These are phyloP conservation scores for Pterocarpus macrocarpus DNA, from an alignment of 306 rosid genomes.

Conservation along the genomic window DNA sequence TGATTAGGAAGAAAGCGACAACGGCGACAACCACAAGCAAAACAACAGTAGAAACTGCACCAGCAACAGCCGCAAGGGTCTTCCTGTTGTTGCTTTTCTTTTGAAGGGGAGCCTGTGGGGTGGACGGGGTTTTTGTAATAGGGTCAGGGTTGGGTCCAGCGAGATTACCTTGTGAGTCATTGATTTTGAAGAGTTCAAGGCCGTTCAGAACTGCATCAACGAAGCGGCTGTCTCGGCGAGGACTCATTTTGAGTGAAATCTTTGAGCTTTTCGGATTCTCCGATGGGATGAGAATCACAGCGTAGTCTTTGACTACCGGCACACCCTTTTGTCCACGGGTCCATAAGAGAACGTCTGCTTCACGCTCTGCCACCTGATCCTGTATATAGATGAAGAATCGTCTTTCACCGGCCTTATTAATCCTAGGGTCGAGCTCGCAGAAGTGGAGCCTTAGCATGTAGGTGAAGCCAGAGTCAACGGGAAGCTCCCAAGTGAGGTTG, in stretches of 20 bases:
- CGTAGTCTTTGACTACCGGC: background rate
- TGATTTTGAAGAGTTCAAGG: background rate
- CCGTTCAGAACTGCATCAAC: background rate
- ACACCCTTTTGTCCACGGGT: background rate
- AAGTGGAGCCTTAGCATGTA: background rate
- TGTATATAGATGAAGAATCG: background rate
- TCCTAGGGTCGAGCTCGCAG: background rate
- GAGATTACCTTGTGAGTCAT: background rate
- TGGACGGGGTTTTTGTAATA: background rate
- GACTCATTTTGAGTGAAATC: background rate
- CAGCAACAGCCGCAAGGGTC: background rate
- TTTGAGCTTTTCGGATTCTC: background rate
- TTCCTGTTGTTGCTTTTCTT: constrained; percentile 33
- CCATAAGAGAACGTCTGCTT: background rate
- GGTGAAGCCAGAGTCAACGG: background rate
- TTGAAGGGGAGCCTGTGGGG: constrained; percentile 37
- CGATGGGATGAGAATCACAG: background rate
- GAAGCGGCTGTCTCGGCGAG: background rate
- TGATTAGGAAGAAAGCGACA: constrained; percentile 28
- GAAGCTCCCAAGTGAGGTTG: background rate
- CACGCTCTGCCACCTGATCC: background rate
- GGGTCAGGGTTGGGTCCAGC: background rate
- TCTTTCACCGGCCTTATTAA: background rate
- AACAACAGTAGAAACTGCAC: background rate
- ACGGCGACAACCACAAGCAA: background rate